Base-by-base conservation (phyloP, 805 yeast genomes). In the Lipomyces spencermartinsiae region DNA sequence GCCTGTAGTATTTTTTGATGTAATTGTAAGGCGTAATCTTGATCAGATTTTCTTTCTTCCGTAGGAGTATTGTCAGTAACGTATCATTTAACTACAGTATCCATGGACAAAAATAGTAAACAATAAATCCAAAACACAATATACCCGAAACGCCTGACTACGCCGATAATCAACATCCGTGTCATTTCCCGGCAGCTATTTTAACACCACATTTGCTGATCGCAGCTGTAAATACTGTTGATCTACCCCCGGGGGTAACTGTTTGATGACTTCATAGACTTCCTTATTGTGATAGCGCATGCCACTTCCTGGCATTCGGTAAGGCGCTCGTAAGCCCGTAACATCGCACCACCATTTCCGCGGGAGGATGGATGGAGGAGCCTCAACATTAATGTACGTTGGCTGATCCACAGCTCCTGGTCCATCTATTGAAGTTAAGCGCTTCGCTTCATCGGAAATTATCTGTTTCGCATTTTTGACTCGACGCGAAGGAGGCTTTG, bases 171-270 rank as follows among this genome's bases (percentile, higher is more conserved):
- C 22, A 35, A 8, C 12, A 19, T 51, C 12, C 22, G 2, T 7
- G 29, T n/a, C 19, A 12, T 34, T 46, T 29, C n/a, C 34, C 51
- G 43, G 4, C 33, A 46, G 56, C 73, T 73, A 87, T 76, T 90
- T 88, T 77, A 93, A 82, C 8, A 94, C 86, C 19, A 93, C 92
- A 76, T 94, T 91, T 53, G 97, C 98, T 63, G 91, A 92, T 73
- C 98, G 84, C 68, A 94, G 81, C 71, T 90, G 90, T 75, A 94
- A 82, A 77, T 93, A 94, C 78, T 93, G 96, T 79, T 94, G 98
- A 78, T 94, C 98, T 35, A 90, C 90, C 31, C 97, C 97, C 2
- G 96, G 91, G 0, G 93, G 89, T 87, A 94, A 86, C 70, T 87
- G 86, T 76, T 87, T 87, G 62, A 85, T 82, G 46, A 92, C 89